Percentiles rank a stretch among this genome's conserved stretches.
Evolutionary conservation across 495 filamentous ascomycete species (phyloP).

Genomic region (Hyaloscypha finlandica): DNA sequence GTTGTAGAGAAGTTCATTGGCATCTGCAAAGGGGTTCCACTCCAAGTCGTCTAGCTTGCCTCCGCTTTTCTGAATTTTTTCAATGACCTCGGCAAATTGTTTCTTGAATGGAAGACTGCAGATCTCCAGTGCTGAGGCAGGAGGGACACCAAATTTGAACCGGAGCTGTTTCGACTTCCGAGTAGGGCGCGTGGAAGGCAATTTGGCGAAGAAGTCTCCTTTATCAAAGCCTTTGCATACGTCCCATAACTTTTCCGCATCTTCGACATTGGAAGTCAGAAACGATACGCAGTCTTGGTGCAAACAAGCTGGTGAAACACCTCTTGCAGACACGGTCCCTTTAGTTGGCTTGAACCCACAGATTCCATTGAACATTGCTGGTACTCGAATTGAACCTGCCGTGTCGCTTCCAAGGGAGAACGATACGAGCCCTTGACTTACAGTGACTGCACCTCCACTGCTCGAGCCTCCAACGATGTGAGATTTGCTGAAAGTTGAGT

Average conservation of each 20-base stretch:
- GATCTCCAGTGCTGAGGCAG: slow-evolving; percentile 43
- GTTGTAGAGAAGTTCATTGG: slow-evolving; percentile 59
- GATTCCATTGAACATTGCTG: slow-evolving; percentile 63
- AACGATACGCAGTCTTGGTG: slow-evolving; percentile 64
- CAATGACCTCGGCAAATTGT: slow-evolving; percentile 47
- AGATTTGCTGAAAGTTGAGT: slow-evolving; percentile 28
- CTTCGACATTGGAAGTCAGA: slow-evolving; percentile 51
- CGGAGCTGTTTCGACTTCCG: slow-evolving; percentile 17
- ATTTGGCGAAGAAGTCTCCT: slow-evolving; percentile 58
- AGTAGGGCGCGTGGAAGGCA: slow-evolving; percentile 12
- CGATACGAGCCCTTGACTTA: slow-evolving; percentile 57
- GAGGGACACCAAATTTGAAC: slow-evolving; percentile 58
- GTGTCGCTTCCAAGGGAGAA: slow-evolving; percentile 68
- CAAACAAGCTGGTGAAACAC: slow-evolving; percentile 62
- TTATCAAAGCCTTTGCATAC: slow-evolving; percentile 54
- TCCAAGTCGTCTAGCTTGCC: slow-evolving; percentile 49
- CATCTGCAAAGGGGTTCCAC: slow-evolving; percentile 56
- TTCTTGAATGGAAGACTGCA: slow-evolving; percentile 48
- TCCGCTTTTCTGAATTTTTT: slow-evolving; percentile 44
- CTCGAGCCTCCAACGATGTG: slow-evolving; percentile 55
- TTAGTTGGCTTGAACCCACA: slow-evolving; percentile 71
- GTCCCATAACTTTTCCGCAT: slow-evolving; percentile 57
- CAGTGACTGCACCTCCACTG: slow-evolving; percentile 58
- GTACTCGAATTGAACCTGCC: slow-evolving; percentile 65
- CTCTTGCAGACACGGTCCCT: slow-evolving; percentile 58